Evolutionary conservation across 495 filamentous ascomycete species (phyloP).

Genomic region (Daldinia childiae): DNA sequence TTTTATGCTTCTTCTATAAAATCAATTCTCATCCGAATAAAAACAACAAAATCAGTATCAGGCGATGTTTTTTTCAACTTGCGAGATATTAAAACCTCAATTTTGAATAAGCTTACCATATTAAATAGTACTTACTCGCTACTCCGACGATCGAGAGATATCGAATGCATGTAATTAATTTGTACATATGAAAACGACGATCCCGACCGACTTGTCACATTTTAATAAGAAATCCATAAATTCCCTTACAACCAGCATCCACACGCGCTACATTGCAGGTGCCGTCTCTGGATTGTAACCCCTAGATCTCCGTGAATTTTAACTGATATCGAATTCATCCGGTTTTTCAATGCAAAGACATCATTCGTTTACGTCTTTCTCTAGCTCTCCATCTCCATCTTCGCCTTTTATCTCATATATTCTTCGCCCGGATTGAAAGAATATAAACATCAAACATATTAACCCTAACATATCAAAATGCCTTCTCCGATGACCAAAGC

Average conservation of each 20-base stretch:
- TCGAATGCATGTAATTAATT: constrained; percentile 1
- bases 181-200: constrained; percentile 30
- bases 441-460: background rate
- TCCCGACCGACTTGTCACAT: constrained; percentile 31
- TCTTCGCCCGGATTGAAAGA: constrained; percentile 33
- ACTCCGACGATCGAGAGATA: background rate
- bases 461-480: constrained; percentile 36
- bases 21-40: background rate
- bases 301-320: constrained; percentile 15
- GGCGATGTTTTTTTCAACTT: background rate
- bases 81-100: background rate
- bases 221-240: constrained; percentile 35
- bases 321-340: constrained; percentile 29
- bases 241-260: constrained; percentile 13
- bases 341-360: constrained; percentile 32
- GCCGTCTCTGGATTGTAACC: background rate
- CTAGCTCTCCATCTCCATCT: constrained; percentile 14
- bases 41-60: background rate
- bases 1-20: background rate
- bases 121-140: background rate
- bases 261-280: constrained; percentile 11
- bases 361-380: constrained; percentile 23
- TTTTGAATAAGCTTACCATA: background rate
- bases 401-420: constrained; percentile 2
- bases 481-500: constrained; percentile 47